Conservation (phyloP, 371 early-diverging fungal genomes). For the Actinomortierella ambigua region DNA sequence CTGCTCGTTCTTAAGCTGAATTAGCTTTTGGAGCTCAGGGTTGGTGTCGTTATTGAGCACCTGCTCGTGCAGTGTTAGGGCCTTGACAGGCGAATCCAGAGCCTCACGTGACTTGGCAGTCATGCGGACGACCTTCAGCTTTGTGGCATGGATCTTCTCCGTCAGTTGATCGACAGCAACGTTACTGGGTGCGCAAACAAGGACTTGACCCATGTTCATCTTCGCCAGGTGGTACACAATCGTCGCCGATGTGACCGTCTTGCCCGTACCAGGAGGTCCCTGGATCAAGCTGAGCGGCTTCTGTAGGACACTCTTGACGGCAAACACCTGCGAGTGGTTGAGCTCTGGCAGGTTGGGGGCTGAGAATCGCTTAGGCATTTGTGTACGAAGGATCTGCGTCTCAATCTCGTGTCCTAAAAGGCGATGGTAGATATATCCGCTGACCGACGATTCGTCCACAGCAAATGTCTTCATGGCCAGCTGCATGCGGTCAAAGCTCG, state of each 20-base stretch:
- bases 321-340: slow-evolving; percentile 97
- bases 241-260: slow-evolving; percentile 97
- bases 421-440: slow-evolving; percentile 94
- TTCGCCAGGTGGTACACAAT: slow-evolving; percentile 97
- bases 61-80: slow-evolving; percentile 94
- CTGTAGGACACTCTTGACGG: slow-evolving; percentile 90
- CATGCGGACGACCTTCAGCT: slow-evolving; percentile 95
- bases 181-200: slow-evolving; percentile 99
- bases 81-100: slow-evolving; percentile 89
- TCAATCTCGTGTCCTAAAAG: slow-evolving; percentile 93
- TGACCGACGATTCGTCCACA: slow-evolving; percentile 91
- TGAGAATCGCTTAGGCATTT: slow-evolving; percentile 85
- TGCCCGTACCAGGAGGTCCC: slow-evolving; percentile 98
- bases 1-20: slow-evolving; percentile 84
- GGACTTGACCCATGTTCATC: slow-evolving; percentile 89
- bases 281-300: slow-evolving; percentile 96
- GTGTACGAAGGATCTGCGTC: slow-evolving; percentile 71
- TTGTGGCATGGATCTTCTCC: slow-evolving; percentile 94
- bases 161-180: slow-evolving; percentile 99
- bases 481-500: slow-evolving; percentile 97
- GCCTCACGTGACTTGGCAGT: slow-evolving; percentile 95
- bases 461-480: slow-evolving; percentile 95
- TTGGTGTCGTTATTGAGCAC: slow-evolving; percentile 92
- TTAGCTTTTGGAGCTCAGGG: slow-evolving; percentile 90
- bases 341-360: slow-evolving; percentile 95